Percentiles rank a stretch among this genome's conserved stretches.
Evolutionary conservation across 179 eudicot species (phyloP).

Genomic region (Silene noctiflora): DNA sequence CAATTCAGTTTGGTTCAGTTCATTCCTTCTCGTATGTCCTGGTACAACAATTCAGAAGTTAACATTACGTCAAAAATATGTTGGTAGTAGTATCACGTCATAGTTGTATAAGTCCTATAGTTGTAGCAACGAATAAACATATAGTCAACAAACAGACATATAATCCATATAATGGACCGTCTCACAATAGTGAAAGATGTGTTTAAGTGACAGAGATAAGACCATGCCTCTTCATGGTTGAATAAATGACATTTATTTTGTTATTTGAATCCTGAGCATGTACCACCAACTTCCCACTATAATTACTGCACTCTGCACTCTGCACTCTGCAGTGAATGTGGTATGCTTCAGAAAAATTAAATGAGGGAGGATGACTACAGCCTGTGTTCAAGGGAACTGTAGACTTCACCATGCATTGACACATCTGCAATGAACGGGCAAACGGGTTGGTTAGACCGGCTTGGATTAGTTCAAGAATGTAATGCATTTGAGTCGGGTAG

Average conservation of each 20-base stretch:
- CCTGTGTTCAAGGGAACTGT: not conserved
- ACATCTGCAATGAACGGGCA: too few relatives aligned
- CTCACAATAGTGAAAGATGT: not conserved
- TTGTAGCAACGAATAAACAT: too few relatives aligned
- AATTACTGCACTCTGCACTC: not conserved
- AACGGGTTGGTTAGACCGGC: not conserved
- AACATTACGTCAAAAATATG: too few relatives aligned
- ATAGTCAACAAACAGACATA: not conserved
- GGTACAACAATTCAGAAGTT: not conserved
- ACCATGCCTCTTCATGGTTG: not conserved
- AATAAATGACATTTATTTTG: slow-evolving; percentile 17
- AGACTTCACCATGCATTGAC: slow-evolving; percentile 1
- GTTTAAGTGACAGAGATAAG: not conserved
- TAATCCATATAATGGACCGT: not conserved
- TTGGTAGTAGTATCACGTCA: not conserved
- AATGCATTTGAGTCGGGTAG: not conserved
- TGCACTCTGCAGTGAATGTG: slow-evolving; percentile 16
- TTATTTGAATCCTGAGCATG: slow-evolving; percentile 15
- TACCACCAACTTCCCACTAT: slow-evolving; percentile 25
- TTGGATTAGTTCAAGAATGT: not conserved
- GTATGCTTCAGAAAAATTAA: not conserved
- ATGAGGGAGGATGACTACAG: slow-evolving; percentile 6
- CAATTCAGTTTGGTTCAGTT: not conserved
- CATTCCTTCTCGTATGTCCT: too few relatives aligned
- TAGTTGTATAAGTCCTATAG: too few relatives aligned